These are phyloP conservation scores for Sporopachydermia lactativora DNA, from an alignment of 805 yeast genomes.

Conservation along the genomic window DNA sequence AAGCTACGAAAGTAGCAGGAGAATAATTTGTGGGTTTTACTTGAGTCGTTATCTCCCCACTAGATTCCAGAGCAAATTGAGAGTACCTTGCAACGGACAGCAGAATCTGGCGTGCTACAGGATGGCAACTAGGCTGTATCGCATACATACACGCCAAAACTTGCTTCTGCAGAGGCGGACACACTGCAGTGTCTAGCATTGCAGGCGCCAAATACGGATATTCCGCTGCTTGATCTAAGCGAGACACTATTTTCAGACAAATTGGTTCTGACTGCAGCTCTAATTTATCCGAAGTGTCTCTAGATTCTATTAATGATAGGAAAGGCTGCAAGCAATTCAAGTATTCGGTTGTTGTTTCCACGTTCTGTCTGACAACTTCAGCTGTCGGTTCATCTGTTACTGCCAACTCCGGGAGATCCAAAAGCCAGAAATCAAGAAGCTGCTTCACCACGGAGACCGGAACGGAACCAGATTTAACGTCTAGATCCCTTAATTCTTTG, in stretches of 20 bases:
- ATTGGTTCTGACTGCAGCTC: conserved; percentile 19
- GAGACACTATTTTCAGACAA: conserved; percentile 36
- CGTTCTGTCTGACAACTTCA: too few species aligned
- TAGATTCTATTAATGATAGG: conserved; percentile 34
- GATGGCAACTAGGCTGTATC: conserved; percentile 11
- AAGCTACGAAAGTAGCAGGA: too few species aligned
- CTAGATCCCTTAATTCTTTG: conserved; percentile 22
- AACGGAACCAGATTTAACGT: too few species aligned
- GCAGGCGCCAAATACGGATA: conserved; percentile 59
- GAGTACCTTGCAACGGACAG: conserved; percentile 6
- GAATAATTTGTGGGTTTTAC: too few species aligned
- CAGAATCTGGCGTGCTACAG: conserved; percentile 3
- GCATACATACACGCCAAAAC: conserved; percentile 35
- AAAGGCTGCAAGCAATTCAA: conserved; percentile 43
- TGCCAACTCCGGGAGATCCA: conserved; percentile 17
- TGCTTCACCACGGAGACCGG: conserved; percentile 38
- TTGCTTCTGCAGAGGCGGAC: conserved; percentile 49
- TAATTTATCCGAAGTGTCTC: conserved; percentile 20
- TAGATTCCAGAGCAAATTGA: conserved; percentile 9
- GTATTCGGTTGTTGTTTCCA: not conserved
- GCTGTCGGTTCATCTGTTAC: too few species aligned
- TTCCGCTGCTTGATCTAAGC: conserved; percentile 50
- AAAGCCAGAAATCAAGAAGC: conserved; percentile 29
- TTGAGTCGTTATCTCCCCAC: conserved; percentile 5
- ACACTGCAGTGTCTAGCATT: conserved; percentile 36